These are phyloP conservation scores for Sherardia arvensis DNA, from an alignment of 257 asterid species.

Conservation along the genomic window DNA sequence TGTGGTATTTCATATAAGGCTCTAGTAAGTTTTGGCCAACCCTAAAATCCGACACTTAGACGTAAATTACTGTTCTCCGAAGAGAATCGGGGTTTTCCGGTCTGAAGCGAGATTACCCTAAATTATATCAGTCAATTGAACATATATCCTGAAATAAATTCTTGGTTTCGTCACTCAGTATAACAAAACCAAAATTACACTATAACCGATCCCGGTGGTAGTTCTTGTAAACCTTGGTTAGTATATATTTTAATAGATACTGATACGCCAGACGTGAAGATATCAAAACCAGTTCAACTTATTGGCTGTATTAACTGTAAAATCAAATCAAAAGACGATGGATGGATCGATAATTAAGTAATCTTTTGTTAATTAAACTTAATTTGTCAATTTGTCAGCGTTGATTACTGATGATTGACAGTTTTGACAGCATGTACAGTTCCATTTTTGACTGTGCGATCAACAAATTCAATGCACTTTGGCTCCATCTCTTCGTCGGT, in stretches of 20 bases:
- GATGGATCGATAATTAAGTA: not conserved
- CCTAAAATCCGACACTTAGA: too few relatives aligned
- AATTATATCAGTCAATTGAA: too few relatives aligned
- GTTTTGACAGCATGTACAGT: not conserved
- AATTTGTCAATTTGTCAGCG: not conserved
- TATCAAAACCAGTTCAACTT: not conserved
- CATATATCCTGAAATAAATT: too few relatives aligned
- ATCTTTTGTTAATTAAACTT: not conserved
- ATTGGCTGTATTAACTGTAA: not conserved
- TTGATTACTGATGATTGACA: not conserved
- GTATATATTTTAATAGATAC: too few relatives aligned
- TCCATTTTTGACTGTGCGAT: not conserved
- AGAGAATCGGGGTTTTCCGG: too few relatives aligned
- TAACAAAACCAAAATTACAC: too few relatives aligned
- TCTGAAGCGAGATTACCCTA: too few relatives aligned
- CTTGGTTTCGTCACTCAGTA: too few relatives aligned
- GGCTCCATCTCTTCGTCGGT: not conserved
- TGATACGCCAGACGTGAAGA: not conserved
- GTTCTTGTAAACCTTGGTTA: not conserved
- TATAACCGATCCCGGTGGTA: too few relatives aligned
- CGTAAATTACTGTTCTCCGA: too few relatives aligned
- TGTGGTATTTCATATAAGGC: too few relatives aligned
- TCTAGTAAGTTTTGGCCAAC: too few relatives aligned
- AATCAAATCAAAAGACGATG: not conserved
- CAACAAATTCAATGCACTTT: not conserved